These are phyloP conservation scores for Arachis hypogaea DNA, from an alignment of 306 rosid genomes.

Conservation along the genomic window DNA sequence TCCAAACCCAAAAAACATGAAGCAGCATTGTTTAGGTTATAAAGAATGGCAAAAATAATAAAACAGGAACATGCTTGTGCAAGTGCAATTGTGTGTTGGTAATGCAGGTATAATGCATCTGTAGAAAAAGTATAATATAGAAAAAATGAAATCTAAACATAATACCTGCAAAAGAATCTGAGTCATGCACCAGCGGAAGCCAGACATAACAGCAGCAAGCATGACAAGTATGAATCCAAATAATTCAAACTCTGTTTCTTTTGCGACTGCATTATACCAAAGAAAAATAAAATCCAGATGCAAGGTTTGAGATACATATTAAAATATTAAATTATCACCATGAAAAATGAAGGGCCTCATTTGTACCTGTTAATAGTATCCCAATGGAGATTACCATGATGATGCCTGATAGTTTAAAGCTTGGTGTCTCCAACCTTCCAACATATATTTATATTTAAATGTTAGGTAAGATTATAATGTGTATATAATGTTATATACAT, in stretches of 20 bases:
- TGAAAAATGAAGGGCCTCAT: constrained; percentile 22
- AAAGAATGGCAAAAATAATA: not conserved
- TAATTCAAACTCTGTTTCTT: constrained; percentile 87
- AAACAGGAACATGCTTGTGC: not conserved
- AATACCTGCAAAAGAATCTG: constrained; percentile 94
- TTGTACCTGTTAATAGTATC: constrained; percentile 85
- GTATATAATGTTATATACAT: not conserved
- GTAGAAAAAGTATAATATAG: constrained; percentile 1
- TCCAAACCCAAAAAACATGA: constrained; percentile 50
- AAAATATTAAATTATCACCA: constrained; percentile 5
- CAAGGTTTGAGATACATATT: constrained; percentile 38
- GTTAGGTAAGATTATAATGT: constrained; percentile 9
- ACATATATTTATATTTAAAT: constrained; percentile 41
- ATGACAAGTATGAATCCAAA: constrained; percentile 90
- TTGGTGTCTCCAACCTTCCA: constrained; percentile 92
- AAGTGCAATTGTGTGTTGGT: not conserved
- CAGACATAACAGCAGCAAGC: constrained; percentile 99
- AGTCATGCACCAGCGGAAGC: constrained; percentile 98
- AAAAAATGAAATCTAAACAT: constrained; percentile 28
- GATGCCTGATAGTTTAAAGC: constrained; percentile 86
- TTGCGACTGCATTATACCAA: constrained; percentile 63
- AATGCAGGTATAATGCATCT: constrained; percentile 7
- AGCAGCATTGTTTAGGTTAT: constrained; percentile 35
- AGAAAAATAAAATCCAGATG: constrained; percentile 7
- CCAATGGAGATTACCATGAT: constrained; percentile 80